Evolutionary conservation across 2,329 filamentous ascomycete species (phyloP).

Genomic region (Didymella arachidicola): DNA sequence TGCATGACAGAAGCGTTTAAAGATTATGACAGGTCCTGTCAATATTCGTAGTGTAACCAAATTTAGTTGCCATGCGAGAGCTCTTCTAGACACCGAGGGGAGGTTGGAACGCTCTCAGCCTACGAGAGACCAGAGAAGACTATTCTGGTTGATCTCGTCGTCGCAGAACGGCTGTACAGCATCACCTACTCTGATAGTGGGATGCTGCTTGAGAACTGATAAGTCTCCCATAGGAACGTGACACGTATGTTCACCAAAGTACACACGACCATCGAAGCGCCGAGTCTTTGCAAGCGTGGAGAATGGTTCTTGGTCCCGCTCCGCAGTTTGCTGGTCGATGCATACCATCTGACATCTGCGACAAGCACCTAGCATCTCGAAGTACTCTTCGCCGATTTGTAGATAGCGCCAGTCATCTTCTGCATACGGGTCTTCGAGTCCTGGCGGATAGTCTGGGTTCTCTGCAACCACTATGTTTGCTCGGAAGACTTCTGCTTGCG

Average conservation of each 20-base stretch:
- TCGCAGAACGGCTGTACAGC: slow-evolving; percentile 42
- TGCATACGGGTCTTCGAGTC: slow-evolving; percentile 68
- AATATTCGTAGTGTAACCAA: slow-evolving; percentile 11
- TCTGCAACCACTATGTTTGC: slow-evolving; percentile 81
- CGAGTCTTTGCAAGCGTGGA: slow-evolving; percentile 87
- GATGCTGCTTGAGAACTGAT: slow-evolving; percentile 41
- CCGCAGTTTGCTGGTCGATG: slow-evolving; percentile 82
- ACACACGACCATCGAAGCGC: slow-evolving; percentile 81
- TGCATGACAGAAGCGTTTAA: slow-evolving; percentile 24
- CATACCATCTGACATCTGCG: slow-evolving; percentile 96
- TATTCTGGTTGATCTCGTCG: slow-evolving; percentile 39
- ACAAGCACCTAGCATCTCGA: slow-evolving; percentile 82
- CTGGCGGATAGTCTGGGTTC: slow-evolving; percentile 52
- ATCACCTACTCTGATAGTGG: slow-evolving; percentile 52
- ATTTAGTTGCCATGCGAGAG: slow-evolving; percentile 6
- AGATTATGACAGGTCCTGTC: slow-evolving; percentile 19
- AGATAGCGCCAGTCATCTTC: slow-evolving; percentile 82
- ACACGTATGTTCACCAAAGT: slow-evolving; percentile 81
- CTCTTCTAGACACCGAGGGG: slow-evolving; percentile 9
- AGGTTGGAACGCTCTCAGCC: slow-evolving; percentile 25
- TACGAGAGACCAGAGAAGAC: slow-evolving; percentile 36
- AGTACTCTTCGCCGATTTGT: slow-evolving; percentile 69
- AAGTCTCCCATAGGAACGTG: slow-evolving; percentile 45
- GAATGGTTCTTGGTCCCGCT: slow-evolving; percentile 84
- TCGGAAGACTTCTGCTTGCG: slow-evolving; percentile 79